phyloP scores from a whole-genome alignment of 305 asterid genomes.

The Plantago coronopus region DNA sequence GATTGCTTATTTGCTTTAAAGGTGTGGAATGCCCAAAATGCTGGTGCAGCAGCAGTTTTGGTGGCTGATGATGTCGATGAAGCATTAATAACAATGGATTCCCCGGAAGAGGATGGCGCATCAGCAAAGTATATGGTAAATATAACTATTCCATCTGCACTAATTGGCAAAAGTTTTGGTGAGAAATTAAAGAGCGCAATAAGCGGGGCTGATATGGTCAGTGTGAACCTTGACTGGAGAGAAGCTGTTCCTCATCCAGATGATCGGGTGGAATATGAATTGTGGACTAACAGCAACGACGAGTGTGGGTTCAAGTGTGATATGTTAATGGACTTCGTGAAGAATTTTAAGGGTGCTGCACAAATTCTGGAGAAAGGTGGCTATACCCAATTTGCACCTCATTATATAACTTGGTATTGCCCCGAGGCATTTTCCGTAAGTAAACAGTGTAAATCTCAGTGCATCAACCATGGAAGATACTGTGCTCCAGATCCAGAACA shows the following conservation, averaged over 20 bases:
- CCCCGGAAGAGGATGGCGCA: conserved; percentile 70
- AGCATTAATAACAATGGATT: conserved; percentile 74
- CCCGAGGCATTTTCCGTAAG: conserved; percentile 82
- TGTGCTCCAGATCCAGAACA: conserved; percentile 99
- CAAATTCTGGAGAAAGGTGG: conserved; percentile 96
- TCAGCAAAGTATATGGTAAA: conserved; percentile 61
- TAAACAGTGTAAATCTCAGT: conserved; percentile 92
- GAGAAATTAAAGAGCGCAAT: conserved; percentile 64
- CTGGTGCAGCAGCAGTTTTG: conserved; percentile 89
- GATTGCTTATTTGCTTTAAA: conserved; percentile 86
- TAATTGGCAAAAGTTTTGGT: conserved; percentile 60
- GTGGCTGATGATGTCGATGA: conserved; percentile 73
- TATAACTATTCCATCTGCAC: conserved; percentile 85
- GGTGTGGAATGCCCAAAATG: conserved; percentile 95
- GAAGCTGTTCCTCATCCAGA: conserved; percentile 97
- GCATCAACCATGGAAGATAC: conserved; percentile 89
- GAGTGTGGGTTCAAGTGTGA: conserved; percentile 93
- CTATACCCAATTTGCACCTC: conserved; percentile 91
- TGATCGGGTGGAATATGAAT: conserved; percentile 86
- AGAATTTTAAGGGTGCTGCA: conserved; percentile 93
- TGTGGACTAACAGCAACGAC: conserved; percentile 90
- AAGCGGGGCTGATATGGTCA: conserved; percentile 62
- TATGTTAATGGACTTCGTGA: conserved; percentile 83
- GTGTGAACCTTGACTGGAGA: conserved; percentile 88
- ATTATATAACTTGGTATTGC: conserved; percentile 95